Base-by-base conservation (phyloP, 805 yeast species). In the Wickerhamomyces sydowiorum region DNA sequence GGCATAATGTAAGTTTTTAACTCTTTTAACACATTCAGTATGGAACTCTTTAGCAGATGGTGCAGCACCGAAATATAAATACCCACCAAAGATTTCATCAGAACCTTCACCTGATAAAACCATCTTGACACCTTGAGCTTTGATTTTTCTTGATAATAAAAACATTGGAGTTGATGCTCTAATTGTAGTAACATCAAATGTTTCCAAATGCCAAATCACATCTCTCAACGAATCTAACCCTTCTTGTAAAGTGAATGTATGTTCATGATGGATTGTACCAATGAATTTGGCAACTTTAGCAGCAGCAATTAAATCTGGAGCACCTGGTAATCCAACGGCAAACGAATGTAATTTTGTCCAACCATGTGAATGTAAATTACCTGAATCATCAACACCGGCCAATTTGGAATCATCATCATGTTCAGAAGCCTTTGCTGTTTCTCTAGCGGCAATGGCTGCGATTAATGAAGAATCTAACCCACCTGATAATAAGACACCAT, bases 91-190 rank as follows among this genome's bases (percentile, higher is more conserved):
- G 65, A 93, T 84, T 75, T 93, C 99, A 67, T 93, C 99, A 23
- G 97, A 88, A 50, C 99, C 99, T 70, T 93, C 99, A 62, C 99
- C 99, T 30, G 96, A 86, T 44, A 93, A 72, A 32, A 93, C 99
- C 99, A 93, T 93, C 81, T 93, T 93, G 57, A 93, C 96, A 66
- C 99, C 99, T 69, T 91, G 97, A 40, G 99, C 99, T 75, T 93
- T 93, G 73, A 93, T 93, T 73, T 93, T 93, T 67, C 99, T 79
- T 14, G 96, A 84, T 53, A 93, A 73, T 57, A 93, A 72, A 74
- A 90, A 93, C 99, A 93, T 93, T 53, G 99, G 99, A 33, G 99
- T 93, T 9, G 98, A 90, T 27, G 99, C 99, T 70, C 99, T 82
- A 63, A 93, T 90, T 39, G 99, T 93, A 54, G 99, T 93, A 52